Percentiles rank a stretch among this genome's conserved stretches.
Conservation (phyloP, 2,329 filamentous ascomycete species). For the Fusarium sp. region DNA sequence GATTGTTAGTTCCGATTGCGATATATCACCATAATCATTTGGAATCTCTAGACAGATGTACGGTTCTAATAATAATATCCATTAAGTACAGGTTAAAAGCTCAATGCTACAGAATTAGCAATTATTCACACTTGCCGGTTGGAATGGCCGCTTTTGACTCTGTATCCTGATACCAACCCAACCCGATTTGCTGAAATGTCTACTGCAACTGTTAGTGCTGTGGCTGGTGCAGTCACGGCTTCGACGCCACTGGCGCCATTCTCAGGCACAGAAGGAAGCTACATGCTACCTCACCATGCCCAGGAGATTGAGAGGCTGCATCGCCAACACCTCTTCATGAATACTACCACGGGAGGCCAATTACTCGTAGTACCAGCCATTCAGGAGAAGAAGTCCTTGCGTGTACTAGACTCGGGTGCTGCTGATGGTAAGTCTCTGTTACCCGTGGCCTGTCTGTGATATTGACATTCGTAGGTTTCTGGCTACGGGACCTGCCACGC, state of each 20-base stretch:
- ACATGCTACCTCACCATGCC: neutral
- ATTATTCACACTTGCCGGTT: accelerated
- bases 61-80: accelerated
- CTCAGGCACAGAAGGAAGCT: neutral
- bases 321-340: neutral
- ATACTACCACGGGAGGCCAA: neutral
- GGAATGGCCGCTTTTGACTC: neutral
- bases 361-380: neutral
- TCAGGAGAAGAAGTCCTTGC: neutral
- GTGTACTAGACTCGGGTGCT: neutral
- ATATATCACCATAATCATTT: neutral
- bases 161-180: neutral
- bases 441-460: accelerated
- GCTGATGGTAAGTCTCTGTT: neutral
- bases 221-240: neutral
- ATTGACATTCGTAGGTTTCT: neutral
- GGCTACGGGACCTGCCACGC: neutral
- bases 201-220: neutral
- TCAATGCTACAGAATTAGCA: accelerated
- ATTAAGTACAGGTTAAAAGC: neutral
- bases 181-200: neutral
- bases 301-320: neutral
- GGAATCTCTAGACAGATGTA: neutral
- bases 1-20: neutral
- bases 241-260: neutral